Evolutionary conservation across 331 rosid genomes (phyloP), one percentile per base, ranked within the genome.

Genomic region (Phaseolus coccineus): DNA sequence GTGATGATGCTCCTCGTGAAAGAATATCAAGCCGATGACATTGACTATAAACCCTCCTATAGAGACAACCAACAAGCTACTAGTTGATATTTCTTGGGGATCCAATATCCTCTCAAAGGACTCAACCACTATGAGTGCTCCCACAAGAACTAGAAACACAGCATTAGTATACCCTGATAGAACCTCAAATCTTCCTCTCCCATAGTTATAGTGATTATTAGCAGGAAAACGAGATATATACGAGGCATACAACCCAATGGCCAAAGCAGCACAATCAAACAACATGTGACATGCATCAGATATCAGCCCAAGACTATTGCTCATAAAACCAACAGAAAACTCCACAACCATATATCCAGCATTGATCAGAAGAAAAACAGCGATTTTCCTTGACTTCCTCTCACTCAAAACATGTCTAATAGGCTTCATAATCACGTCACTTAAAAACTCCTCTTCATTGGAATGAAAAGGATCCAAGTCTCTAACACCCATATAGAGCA

Each of bases 261-360:
- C 97, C 84, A 94, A 80, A 69, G 98, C 98, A 86, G 97, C 98
- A 86, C 98, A 94, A 82, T 94, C 98, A 84, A 94, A 94, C 90
- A 94, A 83, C 98, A 94, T 94, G 80, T 94, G 98, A 71, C 98
- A 94, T 0, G 97, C 98, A 88, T 94, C 98, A 3, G 98, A 90
- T 74, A 94, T 94, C 75, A 94, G 81, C 13, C 98, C 98, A 74
- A 94, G 91, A 85, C 98, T 94, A 82, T 94, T 94, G 85, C 98
- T 90, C 98, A 92, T 90, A 73, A 94, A 94, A 55, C 97, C 98
- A 13, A 86, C 97, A 85, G 84, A 88, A 80, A 94, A 94, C 37
- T 94, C 98, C 84, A 94, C 98, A 84, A 92, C 85, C 98, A 94
- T 94, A 82, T 94, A 94, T 0, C 74, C 96, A 2, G 98, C 70